Conservation (phyloP, 768 basidiomycete genomes). For the Podaxis mareebaensis region DNA sequence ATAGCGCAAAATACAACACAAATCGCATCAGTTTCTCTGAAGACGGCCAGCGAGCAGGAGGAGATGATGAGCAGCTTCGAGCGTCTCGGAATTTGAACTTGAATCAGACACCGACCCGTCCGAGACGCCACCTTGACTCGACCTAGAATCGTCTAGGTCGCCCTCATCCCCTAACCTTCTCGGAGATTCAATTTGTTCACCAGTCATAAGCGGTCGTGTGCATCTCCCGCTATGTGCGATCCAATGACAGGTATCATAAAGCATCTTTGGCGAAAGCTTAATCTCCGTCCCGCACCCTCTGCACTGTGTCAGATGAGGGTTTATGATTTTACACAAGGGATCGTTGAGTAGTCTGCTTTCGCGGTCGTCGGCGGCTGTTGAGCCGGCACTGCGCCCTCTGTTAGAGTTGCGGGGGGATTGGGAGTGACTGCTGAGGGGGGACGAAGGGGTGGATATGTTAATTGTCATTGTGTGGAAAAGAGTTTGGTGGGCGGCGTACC, state of each 20-base stretch:
- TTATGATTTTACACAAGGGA: constrained; percentile 51
- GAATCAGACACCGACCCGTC: background rate
- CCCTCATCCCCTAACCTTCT: background rate
- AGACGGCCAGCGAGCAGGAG: constrained; percentile 11
- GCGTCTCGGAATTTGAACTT: background rate
- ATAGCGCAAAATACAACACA: background rate
- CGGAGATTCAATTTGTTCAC: background rate
- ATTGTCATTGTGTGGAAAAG: background rate
- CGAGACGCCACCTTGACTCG: background rate
- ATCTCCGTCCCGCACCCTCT: constrained; percentile 54
- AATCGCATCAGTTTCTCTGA: background rate
- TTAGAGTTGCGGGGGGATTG: background rate
- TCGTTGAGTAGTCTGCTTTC: constrained; percentile 42
- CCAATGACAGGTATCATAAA: constrained; percentile 71
- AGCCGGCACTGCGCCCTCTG: background rate
- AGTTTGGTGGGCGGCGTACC: background rate
- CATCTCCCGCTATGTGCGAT: constrained; percentile 62
- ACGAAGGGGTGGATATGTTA: background rate
- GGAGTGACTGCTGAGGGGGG: background rate
- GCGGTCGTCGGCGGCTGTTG: background rate
- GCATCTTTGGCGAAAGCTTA: constrained; percentile 68
- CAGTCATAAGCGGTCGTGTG: background rate
- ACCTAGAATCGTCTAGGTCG: background rate
- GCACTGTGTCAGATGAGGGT: constrained; percentile 54
- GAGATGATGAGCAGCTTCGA: constrained; percentile 9